Evolutionary conservation across 2,329 filamentous ascomycete species (phyloP), one percentile per base, ranked within the genome.

Genomic region (Alternaria viburni): DNA sequence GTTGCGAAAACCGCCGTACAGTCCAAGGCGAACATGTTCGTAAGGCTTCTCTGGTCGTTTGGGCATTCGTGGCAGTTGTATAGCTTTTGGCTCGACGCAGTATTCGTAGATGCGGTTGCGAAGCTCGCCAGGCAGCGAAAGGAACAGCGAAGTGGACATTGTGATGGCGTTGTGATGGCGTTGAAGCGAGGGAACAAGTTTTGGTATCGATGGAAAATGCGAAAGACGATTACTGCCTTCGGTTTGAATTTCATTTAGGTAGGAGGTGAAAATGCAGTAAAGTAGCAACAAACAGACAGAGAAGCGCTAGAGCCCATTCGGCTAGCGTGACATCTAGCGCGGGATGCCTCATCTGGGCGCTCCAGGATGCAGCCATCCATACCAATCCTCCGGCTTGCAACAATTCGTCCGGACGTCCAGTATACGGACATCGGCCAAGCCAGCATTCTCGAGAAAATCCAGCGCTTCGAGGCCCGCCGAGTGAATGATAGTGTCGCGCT

Each of bases 101-200:
- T 26, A 55, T 26, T 44, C 36, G 46, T 59, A 59, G 56, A 59
- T 59, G 45, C 46, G 56, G 56, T 59, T 59, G 46, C 56, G 46
- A n/a, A 59, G 21, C 9, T 59, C 56, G 56, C 56, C 56, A 10
- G 46, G 56, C 36, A 59, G 5, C 4, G 52, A 41, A 3, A 55
- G 52, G 0, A 55, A 6, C 10, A 36, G 4, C 1, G 5, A 41
- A 2, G 52, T 44, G 21, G 36, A 44, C 52, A 45, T 55, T 21
- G 12, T 21, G 25, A 36, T 36, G 3, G 4, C 2, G 49, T 55
- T 21, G 12, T 21, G 25, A 36, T 36, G 3, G 4, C 2, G 49
- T 41, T 6, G 1, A 36, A 5, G 4, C 1, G 17, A 51, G 8
- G 1, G 28, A 51, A 5, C 13, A 51, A 15, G n/a, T 5, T 5